Percentiles rank a stretch among this genome's conserved stretches.
phyloP scores from a whole-genome alignment of 2,329 filamentous ascomycete genomes.

The Elsinoe perseae region DNA sequence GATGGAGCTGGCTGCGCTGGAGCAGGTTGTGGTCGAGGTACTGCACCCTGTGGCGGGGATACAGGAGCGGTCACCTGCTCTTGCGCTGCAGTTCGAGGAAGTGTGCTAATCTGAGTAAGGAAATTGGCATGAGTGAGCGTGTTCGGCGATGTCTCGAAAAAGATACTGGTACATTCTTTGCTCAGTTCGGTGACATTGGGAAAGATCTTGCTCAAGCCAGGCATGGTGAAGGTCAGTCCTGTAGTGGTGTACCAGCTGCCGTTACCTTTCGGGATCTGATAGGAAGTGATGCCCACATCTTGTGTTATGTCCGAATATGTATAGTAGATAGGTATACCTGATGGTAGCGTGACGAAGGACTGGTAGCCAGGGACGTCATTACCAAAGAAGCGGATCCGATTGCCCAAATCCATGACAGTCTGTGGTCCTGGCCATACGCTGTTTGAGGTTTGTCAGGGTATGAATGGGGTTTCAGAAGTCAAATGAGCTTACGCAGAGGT shows the following conservation, averaged over 20 bases:
- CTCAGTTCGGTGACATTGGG: background rate
- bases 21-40: background rate
- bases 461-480: too few species aligned
- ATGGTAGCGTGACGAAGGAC: background rate
- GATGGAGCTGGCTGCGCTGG: background rate
- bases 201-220: background rate
- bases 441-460: too few species aligned
- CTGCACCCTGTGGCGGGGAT: background rate
- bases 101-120: background rate
- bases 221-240: background rate
- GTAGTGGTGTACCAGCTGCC: background rate
- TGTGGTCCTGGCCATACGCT: background rate
- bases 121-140: background rate
- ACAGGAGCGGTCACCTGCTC: background rate
- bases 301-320: background rate
- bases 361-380: background rate
- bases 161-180: background rate
- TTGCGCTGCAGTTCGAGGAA: background rate
- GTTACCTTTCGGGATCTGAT: background rate
- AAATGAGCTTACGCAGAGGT: background rate
- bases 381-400: background rate
- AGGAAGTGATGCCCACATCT: background rate
- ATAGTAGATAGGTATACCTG: background rate
- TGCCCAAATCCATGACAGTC: background rate
- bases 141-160: conserved; percentile 9